Evolutionary conservation across 306 rosid species (phyloP).

Genomic region (Citrullus mucosospermus): DNA sequence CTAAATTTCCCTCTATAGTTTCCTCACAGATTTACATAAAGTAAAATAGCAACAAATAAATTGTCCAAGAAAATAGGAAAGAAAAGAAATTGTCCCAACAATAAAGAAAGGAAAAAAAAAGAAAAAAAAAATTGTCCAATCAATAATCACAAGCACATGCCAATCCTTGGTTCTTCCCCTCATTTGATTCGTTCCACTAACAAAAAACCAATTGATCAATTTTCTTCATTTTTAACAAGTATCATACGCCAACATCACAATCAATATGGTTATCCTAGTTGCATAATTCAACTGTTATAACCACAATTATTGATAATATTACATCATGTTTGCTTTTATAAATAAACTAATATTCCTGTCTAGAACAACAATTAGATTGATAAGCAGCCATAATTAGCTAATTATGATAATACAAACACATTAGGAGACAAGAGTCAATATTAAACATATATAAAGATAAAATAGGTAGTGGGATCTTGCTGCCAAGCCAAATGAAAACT

Average conservation of each 20-base stretch:
- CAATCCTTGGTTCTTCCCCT: constrained; percentile 10
- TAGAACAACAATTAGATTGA: not conserved
- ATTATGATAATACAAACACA: constrained; percentile 9
- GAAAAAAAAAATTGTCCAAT: not conserved
- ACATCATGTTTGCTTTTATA: constrained; percentile 1
- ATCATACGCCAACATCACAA: constrained; percentile 2
- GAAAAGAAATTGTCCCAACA: not conserved
- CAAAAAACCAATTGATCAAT: not conserved
- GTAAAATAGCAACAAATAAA: not conserved
- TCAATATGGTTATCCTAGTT: constrained; percentile 11
- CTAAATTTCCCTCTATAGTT: not conserved
- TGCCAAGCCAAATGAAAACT: constrained; percentile 22
- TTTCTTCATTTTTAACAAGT: not conserved
- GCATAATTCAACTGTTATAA: constrained; percentile 9
- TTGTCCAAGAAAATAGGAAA: not conserved
- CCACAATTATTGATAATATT: constrained; percentile 4
- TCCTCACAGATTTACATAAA: not conserved
- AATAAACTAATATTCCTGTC: not conserved
- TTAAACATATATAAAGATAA: constrained; percentile 1
- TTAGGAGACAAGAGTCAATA: constrained; percentile 5
- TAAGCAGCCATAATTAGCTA: constrained; percentile 1
- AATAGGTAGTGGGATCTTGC: constrained; percentile 21
- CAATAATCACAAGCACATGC: constrained; percentile 9
- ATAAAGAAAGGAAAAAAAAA: not conserved
- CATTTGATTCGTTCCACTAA: constrained; percentile 7